These are phyloP conservation scores for Microcera coccophila DNA, from an alignment of 2,329 filamentous ascomycete genomes.

Conservation along the genomic window DNA sequence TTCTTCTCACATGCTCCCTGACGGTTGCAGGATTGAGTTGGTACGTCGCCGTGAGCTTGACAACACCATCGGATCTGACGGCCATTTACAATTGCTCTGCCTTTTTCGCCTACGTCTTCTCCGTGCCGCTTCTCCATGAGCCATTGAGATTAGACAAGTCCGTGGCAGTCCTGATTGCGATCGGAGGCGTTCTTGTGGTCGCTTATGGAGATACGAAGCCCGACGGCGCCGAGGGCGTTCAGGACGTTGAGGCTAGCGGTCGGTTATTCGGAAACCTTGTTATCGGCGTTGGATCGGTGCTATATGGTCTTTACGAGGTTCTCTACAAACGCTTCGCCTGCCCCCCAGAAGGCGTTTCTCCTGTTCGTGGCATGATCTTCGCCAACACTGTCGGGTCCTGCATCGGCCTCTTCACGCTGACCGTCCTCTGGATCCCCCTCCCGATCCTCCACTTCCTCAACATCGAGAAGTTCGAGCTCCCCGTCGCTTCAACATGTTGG, in stretches of 20 bases:
- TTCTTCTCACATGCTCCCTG: constrained; percentile 76
- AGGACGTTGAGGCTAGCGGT: constrained; percentile 54
- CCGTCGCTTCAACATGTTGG: constrained; percentile 71
- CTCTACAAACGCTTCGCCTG: constrained; percentile 92
- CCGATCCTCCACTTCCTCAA: constrained; percentile 77
- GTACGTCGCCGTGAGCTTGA: constrained; percentile 93
- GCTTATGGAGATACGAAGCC: constrained; percentile 80
- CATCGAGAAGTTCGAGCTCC: constrained; percentile 78
- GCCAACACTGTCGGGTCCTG: constrained; percentile 87
- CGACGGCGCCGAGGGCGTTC: too few species aligned
- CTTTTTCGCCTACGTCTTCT: constrained; percentile 98
- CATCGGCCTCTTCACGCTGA: constrained; percentile 81
- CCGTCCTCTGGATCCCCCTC: constrained; percentile 87
- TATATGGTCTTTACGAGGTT: constrained; percentile 97
- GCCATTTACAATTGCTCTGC: constrained; percentile 99
- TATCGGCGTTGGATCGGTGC: constrained; percentile 83
- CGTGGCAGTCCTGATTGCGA: constrained; percentile 79
- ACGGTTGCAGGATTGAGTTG: constrained; percentile 90
- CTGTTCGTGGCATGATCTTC: constrained; percentile 90
- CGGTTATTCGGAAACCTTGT: constrained; percentile 82
- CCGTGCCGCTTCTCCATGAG: constrained; percentile 83
- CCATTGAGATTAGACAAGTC: constrained; percentile 81
- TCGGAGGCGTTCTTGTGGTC: constrained; percentile 86
- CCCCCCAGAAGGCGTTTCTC: constrained; percentile 80
- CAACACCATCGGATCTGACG: constrained; percentile 87